Evolutionary conservation across 2,329 filamentous ascomycete genomes (phyloP), one percentile per base, ranked within the genome.

Genomic region (Penicillium sp.): DNA sequence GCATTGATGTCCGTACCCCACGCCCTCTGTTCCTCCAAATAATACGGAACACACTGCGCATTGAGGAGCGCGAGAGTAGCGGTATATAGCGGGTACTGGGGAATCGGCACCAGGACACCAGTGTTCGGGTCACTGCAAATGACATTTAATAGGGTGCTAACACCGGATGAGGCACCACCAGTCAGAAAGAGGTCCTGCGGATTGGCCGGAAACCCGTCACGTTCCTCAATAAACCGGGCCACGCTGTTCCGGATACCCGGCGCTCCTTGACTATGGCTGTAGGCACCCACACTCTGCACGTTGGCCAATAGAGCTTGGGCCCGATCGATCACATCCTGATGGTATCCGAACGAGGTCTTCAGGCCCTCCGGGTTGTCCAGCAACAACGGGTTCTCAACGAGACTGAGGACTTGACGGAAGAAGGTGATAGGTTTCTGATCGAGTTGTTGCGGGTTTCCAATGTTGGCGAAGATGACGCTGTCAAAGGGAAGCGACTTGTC

Each of bases 371-470:
- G 80, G 55, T 93, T 82, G 59, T 95, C 76, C 43, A 98, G 74
- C 22, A 98, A 73, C 40, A 73, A 64, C 1, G 92, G 92, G 72
- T 96, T 89, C 74, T 98, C 92, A 42, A 96, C 69, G 46, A 98
- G 67, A 68, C 87, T 94, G 57, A 92, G 77, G 17, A 98, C 92
- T 71, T 98, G 90, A 54, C 92, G 82, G 79, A 98, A 95, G 75
- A 95, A 98, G 53, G 92, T 98, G 58, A 98, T 90, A 58, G 92
- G 92, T 75, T 96, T 93, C 76, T 98, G 92, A 70, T 95, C 92
- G 47, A 98, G 80, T 70, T 98, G 92, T 69, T 98, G 92, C 3
- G 92, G 92, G 73, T 98, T 98, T 61, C 92, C 92, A 60, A 98
- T 98, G 71, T 98, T 98, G 68, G 92, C 92, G 47, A 85, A 89